Conservation (phyloP, 176 grass and related monocot genomes). For the Oryza punctata region DNA sequence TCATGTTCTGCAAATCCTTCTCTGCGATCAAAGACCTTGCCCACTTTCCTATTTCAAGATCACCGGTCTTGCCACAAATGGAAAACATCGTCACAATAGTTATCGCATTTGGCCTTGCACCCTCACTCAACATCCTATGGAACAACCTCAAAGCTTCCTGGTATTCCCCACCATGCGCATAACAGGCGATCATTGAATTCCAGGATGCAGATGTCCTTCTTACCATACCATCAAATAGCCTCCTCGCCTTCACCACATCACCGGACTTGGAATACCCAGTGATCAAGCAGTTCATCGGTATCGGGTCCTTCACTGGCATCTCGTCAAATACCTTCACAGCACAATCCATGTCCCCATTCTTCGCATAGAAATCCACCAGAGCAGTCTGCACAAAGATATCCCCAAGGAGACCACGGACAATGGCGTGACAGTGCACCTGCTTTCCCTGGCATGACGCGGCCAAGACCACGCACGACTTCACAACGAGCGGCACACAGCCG, state of each 20-base stretch:
- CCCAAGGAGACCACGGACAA: slow-evolving; percentile 52
- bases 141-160: slow-evolving; percentile 68
- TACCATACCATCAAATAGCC: slow-evolving; percentile 69
- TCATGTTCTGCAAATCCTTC: slow-evolving; percentile 58
- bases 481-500: slow-evolving; percentile 49
- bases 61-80: slow-evolving; percentile 70
- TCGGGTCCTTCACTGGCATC: slow-evolving; percentile 57
- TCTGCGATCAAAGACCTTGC: slow-evolving; percentile 45
- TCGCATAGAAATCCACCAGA: slow-evolving; percentile 88
- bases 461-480: slow-evolving; percentile 63
- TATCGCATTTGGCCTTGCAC: slow-evolving; percentile 63
- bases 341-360: slow-evolving; percentile 58
- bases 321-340: slow-evolving; percentile 62
- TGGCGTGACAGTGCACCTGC: slow-evolving; percentile 61
- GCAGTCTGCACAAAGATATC: slow-evolving; percentile 64
- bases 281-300: slow-evolving; percentile 87
- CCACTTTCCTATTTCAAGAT: slow-evolving; percentile 56
- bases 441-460: slow-evolving; percentile 46
- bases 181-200: slow-evolving; percentile 88
- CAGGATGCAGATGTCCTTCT: slow-evolving; percentile 72
- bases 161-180: slow-evolving; percentile 56
- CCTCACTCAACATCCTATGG: slow-evolving; percentile 60
- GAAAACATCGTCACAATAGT: slow-evolving; percentile 71
- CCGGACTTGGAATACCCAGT: slow-evolving; percentile 73
- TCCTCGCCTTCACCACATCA: slow-evolving; percentile 50